Conservation (phyloP, 139 green algal genomes). For the Closterium sp. region DNA sequence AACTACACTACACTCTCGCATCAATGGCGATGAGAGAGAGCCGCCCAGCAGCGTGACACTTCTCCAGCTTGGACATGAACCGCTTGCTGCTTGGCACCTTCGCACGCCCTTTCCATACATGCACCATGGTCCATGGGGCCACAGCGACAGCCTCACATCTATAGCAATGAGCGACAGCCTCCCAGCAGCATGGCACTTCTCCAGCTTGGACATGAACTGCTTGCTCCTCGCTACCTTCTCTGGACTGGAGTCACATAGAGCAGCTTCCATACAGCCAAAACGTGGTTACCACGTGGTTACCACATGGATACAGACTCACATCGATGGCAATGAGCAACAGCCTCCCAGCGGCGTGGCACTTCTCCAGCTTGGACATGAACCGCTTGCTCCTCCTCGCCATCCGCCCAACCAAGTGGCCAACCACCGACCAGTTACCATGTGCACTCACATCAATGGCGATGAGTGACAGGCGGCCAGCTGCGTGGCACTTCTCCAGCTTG, state of each 20-base stretch:
- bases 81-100: slow-evolving; percentile 60
- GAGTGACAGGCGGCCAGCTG: slow-evolving; percentile 43
- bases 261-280: no score
- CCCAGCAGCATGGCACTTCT: slow-evolving; percentile 48
- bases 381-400: slow-evolving; percentile 51
- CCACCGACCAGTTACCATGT: no score
- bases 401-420: no score
- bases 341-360: slow-evolving; percentile 48
- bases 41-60: slow-evolving; percentile 48
- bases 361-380: slow-evolving; percentile 55
- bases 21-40: slow-evolving; percentile 44
- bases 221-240: slow-evolving; percentile 60
- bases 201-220: slow-evolving; percentile 54
- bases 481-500: slow-evolving; percentile 49
- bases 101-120: no score
- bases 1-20: neutral
- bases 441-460: slow-evolving; percentile 45
- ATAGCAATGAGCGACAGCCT: slow-evolving; percentile 40
- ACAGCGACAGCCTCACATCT: slow-evolving; percentile 21
- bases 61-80: slow-evolving; percentile 55
- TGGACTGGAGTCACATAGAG: slow-evolving; percentile 68
- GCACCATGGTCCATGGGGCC: no score
- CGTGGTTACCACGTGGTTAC: no score
- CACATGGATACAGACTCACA: neutral
- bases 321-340: slow-evolving; percentile 45